Percentiles rank a stretch among this genome's conserved stretches.
Evolutionary conservation across 495 filamentous ascomycete species (phyloP).

Genomic region (Neurospora pannonica): DNA sequence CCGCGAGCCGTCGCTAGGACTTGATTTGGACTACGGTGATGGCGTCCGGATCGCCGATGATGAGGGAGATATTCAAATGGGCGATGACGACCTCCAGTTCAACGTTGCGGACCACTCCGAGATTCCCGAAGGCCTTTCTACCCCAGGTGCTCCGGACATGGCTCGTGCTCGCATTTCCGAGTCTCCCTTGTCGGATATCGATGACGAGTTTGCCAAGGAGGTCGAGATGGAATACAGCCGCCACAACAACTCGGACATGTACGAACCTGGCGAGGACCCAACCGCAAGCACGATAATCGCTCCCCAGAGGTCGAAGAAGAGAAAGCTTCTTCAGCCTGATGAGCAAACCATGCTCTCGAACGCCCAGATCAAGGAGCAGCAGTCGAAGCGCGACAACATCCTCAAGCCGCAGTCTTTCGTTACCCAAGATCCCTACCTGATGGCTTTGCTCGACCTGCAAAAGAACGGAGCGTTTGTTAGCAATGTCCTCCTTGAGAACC

Average conservation of each 20-base stretch:
- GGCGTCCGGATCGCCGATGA: slow-evolving; percentile 45
- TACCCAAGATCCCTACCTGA: slow-evolving; percentile 72
- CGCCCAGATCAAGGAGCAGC: slow-evolving; percentile 61
- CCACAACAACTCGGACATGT: slow-evolving; percentile 41
- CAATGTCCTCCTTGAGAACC: slow-evolving; percentile 65
- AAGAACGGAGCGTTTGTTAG: slow-evolving; percentile 81
- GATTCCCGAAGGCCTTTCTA: slow-evolving; percentile 17
- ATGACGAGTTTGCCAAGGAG: slow-evolving; percentile 43
- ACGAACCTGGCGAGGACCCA: slow-evolving; percentile 46
- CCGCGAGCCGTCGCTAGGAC: slow-evolving; percentile 32
- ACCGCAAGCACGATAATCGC: slow-evolving; percentile 35
- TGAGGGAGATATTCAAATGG: slow-evolving; percentile 53
- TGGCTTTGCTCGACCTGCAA: slow-evolving; percentile 84
- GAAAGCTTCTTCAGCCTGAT: slow-evolving; percentile 65
- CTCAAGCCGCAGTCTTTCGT: slow-evolving; percentile 69
- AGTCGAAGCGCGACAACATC: slow-evolving; percentile 70
- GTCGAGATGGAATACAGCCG: slow-evolving; percentile 45
- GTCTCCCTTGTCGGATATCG: slow-evolving; percentile 64
- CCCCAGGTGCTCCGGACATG: slow-evolving; percentile 26
- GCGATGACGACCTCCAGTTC: slow-evolving; percentile 47
- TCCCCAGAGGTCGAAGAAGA: slow-evolving; percentile 63
- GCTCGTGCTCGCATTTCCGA: slow-evolving; percentile 49
- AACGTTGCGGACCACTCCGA: slow-evolving; percentile 42
- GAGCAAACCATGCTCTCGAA: slow-evolving; percentile 49
- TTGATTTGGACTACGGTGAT: slow-evolving; percentile 41